A percentile compares a stretch with the other conserved stretches of the same genome.
phyloP scores from a whole-genome alignment of 2,329 filamentous ascomycete species.

The Aspergillus sp. region DNA sequence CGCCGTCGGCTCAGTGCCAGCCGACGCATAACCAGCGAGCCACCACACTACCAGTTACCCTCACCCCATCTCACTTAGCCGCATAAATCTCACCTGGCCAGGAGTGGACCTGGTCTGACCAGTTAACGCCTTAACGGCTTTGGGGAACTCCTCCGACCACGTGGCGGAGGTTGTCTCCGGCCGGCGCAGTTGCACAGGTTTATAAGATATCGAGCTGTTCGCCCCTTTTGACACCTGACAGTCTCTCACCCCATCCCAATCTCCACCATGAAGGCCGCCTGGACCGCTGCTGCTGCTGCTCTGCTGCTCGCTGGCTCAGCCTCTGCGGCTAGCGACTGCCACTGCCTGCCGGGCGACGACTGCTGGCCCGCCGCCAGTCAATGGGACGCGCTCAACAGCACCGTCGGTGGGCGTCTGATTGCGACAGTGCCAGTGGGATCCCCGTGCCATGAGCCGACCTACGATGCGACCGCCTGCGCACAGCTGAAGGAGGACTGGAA shows the following conservation, averaged over 20 bases:
- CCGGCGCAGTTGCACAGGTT: no score
- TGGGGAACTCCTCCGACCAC: conserved; percentile 26
- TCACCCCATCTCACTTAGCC: no score
- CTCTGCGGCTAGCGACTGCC: conserved; percentile 19
- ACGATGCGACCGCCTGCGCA: conserved; percentile 22
- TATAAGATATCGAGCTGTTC: no score
- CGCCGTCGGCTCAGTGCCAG: no score
- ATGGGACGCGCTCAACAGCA: conserved; percentile 39
- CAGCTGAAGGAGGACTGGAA: conserved; percentile 25
- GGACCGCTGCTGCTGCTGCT: conserved; percentile 14
- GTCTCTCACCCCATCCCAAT: no score
- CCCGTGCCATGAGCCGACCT: conserved; percentile 35
- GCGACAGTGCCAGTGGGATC: conserved; percentile 40
- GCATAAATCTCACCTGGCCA: no score
- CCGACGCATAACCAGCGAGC: no score
- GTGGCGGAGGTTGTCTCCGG: background rate
- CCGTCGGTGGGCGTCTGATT: conserved; percentile 39
- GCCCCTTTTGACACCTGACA: no score
- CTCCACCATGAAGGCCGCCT: conserved; percentile 26
- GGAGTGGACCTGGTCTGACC: background rate
- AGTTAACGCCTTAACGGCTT: conserved; percentile 16
- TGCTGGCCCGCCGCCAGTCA: conserved; percentile 38
- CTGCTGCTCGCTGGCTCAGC: conserved; percentile 10
- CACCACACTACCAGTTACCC: no score
- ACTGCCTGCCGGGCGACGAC: conserved; percentile 34